Evolutionary conservation across 2,329 filamentous ascomycete genomes (phyloP).

Genomic region (Allantophomopsis lycopodina): DNA sequence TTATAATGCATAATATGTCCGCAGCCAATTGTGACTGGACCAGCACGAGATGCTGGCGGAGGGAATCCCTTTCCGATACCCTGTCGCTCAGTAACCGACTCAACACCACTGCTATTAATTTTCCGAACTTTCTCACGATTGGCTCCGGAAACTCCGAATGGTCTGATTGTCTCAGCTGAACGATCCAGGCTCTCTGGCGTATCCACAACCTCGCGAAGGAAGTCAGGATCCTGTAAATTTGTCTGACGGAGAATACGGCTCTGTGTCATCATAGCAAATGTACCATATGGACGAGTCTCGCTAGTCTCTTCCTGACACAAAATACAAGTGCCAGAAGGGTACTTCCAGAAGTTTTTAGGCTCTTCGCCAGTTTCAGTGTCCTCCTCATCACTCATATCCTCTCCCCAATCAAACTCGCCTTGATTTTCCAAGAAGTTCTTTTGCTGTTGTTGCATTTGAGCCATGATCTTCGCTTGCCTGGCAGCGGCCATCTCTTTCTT

Average conservation of each 20-base stretch:
- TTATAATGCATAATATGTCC: conserved; percentile 98
- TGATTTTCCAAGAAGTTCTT: conserved; percentile 89
- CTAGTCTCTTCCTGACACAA: conserved; percentile 93
- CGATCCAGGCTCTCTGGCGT: conserved; percentile 74
- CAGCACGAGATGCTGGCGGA: conserved; percentile 47
- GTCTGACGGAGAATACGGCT: conserved; percentile 82
- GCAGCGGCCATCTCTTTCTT: conserved; percentile 88
- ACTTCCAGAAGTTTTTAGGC: conserved; percentile 71
- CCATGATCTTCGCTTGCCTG: conserved; percentile 89
- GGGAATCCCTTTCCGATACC: conserved; percentile 84
- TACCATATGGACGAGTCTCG: conserved; percentile 78
- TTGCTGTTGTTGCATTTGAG: conserved; percentile 94
- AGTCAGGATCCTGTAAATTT: conserved; percentile 66
- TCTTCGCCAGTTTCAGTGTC: conserved; percentile 42
- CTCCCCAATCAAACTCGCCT: conserved; percentile 77
- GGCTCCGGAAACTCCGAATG: conserved; percentile 81
- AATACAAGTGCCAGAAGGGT: conserved; percentile 86
- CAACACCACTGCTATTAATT: conserved; percentile 56
- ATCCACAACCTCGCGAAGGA: conserved; percentile 68
- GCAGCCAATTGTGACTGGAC: conserved; percentile 80
- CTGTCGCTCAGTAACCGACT: conserved; percentile 62
- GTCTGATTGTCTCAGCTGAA: conserved; percentile 68
- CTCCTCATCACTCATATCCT: conserved; percentile 52
- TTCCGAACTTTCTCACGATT: conserved; percentile 71
- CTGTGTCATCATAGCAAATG: conserved; percentile 79